Conservation (phyloP, 345 rosid species). For the Gynandropsis gynandra region DNA sequence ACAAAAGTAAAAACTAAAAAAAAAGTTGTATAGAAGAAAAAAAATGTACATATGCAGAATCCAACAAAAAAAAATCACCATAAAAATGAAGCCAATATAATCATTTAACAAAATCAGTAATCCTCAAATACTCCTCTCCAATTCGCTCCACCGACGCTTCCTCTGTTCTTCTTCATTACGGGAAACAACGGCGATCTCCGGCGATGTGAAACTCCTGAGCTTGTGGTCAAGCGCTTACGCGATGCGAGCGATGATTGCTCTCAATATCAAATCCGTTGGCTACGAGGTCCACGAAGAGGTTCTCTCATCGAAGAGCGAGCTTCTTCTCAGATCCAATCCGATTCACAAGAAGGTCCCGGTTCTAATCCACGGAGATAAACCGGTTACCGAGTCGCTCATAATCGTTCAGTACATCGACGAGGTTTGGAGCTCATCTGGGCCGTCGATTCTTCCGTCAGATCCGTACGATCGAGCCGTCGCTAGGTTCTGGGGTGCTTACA, state of each 20-base stretch:
- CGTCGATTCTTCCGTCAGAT: constrained; percentile 55
- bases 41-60: no score
- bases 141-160: no score
- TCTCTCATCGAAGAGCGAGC: constrained; percentile 44
- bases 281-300: constrained; percentile 41
- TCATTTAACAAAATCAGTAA: no score
- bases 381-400: constrained; percentile 61
- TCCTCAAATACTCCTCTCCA: no score
- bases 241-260: constrained; percentile 29
- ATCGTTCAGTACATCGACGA: constrained; percentile 72
- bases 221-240: constrained; percentile 28
- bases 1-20: no score
- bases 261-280: constrained; percentile 20
- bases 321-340: constrained; percentile 69
- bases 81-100: no score
- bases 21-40: no score
- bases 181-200: constrained; percentile 12
- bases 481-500: constrained; percentile 59
- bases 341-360: constrained; percentile 77
- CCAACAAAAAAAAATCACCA: no score
- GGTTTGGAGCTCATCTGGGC: constrained; percentile 46
- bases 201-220: constrained; percentile 26
- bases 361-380: constrained; percentile 54
- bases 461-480: constrained; percentile 51
- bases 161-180: not conserved